A percentile compares a stretch with the other conserved stretches of the same genome.
phyloP scores from a whole-genome alignment of 1,284 basidiomycete genomes.

The Irpex lacteus region DNA sequence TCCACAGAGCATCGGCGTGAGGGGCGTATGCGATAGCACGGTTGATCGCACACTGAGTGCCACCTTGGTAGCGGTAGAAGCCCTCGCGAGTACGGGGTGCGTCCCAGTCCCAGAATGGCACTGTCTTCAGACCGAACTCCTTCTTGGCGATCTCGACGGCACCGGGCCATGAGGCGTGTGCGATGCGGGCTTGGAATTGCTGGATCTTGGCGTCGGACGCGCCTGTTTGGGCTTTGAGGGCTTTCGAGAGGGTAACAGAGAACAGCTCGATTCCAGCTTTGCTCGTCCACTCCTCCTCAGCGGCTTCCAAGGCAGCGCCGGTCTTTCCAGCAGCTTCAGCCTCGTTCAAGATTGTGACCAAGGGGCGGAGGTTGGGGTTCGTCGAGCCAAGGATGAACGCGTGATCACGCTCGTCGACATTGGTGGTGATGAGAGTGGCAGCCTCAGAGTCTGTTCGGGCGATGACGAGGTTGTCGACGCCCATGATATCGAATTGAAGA shows the following conservation, averaged over 20 bases:
- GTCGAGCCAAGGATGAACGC: slow-evolving; percentile 94
- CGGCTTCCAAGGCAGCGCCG: slow-evolving; percentile 78
- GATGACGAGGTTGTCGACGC: slow-evolving; percentile 73
- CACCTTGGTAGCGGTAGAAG: slow-evolving; percentile 96
- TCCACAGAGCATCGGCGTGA: slow-evolving; percentile 91
- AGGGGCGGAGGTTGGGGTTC: slow-evolving; percentile 62
- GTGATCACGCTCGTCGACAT: slow-evolving; percentile 96
- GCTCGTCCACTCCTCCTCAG: slow-evolving; percentile 87
- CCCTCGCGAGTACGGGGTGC: slow-evolving; percentile 92
- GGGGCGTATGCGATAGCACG: slow-evolving; percentile 93
- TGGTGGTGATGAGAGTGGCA: slow-evolving; percentile 94
- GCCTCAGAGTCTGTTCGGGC: slow-evolving; percentile 84
- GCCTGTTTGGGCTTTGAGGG: slow-evolving; percentile 67
- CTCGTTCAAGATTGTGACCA: slow-evolving; percentile 81
- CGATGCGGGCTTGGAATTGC: slow-evolving; percentile 60
- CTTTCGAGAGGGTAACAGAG: slow-evolving; percentile 70
- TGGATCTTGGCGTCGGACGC: slow-evolving; percentile 43
- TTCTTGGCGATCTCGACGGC: slow-evolving; percentile 79
- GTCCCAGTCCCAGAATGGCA: slow-evolving; percentile 92
- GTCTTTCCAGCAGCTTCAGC: slow-evolving; percentile 81
- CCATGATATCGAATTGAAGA: slow-evolving; percentile 80
- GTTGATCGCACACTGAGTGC: slow-evolving; percentile 92
- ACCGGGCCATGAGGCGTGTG: slow-evolving; percentile 65
- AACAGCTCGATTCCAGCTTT: slow-evolving; percentile 81
- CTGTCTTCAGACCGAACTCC: slow-evolving; percentile 73